Base-by-base conservation (phyloP, 441 rosid genomes). In the Adansonia gregorii region DNA sequence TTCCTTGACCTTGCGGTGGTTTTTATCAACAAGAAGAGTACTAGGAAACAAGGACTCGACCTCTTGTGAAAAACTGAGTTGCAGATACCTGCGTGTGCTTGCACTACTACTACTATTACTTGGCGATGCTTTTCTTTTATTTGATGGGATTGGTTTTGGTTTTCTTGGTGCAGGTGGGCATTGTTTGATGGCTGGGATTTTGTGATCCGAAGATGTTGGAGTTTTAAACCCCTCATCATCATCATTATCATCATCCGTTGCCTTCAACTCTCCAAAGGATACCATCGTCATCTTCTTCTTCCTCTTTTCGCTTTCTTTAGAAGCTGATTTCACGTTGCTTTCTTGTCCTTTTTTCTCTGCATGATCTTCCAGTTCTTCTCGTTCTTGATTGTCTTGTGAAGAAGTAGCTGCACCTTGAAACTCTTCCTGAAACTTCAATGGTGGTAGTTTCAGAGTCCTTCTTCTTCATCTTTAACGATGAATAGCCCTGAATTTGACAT, bases 101-200 rank as follows among this genome's bases (percentile, higher is more conserved):
- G 45, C 8, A 14, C 67, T 17, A 64, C 45, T 3, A 8, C 3
- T 6, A 1, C 6, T 17, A 22, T 1, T 31, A 35, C 43, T 59
- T 1, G 81, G 58, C 1, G 80, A 67, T 63, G 82, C 76, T 82
- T 87, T 86, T 77, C 87, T 87, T 66, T 78, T 83, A 14, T 77
- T 77, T 3, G 72, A 39, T 8, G 79, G 64, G 52, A 72, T 69
- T 0, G 82, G 78, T 80, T 79, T 73, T 1, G 87, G 82, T 75
- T 87, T 92, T 82, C 80, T 85, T 2, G 98, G 98, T 52, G 92
- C 94, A 3, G 90, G 86, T 41, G 98, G 97, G 65, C 98, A 94
- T 74, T 83, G 76, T 55, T 59, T 80, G 58, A 60, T 73, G 48
- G 27, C 83, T 2, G 92, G 87, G 64, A 92, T 92, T 85, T 78